A percentile compares a stretch with the other conserved stretches of the same genome.
phyloP scores from a whole-genome alignment of 163 green algal species.

The Chloroidium sp. region DNA sequence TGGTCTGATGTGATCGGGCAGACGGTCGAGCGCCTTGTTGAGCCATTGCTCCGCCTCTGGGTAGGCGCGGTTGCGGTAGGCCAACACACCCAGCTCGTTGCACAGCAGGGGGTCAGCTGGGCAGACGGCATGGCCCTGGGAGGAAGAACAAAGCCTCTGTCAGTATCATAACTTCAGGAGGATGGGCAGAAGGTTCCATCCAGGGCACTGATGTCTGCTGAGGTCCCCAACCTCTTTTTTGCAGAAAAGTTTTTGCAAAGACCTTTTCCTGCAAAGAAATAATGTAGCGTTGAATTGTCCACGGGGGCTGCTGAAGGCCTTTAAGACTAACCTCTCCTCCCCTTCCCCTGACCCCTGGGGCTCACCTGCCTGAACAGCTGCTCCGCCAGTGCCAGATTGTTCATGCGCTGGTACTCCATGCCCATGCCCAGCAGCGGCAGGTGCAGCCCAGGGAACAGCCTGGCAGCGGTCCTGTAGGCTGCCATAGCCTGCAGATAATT shows the following conservation, averaged over 20 bases:
- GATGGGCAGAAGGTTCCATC: too few relatives aligned
- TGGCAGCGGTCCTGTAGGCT: conserved; percentile 85
- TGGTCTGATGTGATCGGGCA: conserved; percentile 27
- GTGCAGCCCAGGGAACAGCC: conserved; percentile 90
- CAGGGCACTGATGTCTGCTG: too few relatives aligned
- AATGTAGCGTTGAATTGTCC: too few relatives aligned
- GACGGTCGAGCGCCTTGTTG: conserved; percentile 42
- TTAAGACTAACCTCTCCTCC: too few relatives aligned
- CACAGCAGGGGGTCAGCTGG: conserved; percentile 74
- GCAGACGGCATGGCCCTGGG: conserved; percentile 66
- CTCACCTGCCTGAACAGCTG: conserved; percentile 38
- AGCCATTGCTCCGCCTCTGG: conserved; percentile 49
- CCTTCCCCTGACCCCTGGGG: too few relatives aligned
- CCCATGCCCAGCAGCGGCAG: conserved; percentile 85
- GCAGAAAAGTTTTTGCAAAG: too few relatives aligned
- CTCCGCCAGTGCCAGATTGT: conserved; percentile 76
- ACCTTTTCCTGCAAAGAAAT: too few relatives aligned
- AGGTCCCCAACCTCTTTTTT: too few relatives aligned
- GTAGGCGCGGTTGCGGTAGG: conserved; percentile 61
- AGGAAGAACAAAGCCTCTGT: not conserved
- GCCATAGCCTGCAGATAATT: conserved; percentile 76
- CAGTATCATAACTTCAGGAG: not conserved
- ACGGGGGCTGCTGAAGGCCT: too few relatives aligned
- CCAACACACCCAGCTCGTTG: conserved; percentile 89
- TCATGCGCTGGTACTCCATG: conserved; percentile 87